Conservation (phyloP, 1,284 basidiomycete genomes). For the Ganoderma sp. region DNA sequence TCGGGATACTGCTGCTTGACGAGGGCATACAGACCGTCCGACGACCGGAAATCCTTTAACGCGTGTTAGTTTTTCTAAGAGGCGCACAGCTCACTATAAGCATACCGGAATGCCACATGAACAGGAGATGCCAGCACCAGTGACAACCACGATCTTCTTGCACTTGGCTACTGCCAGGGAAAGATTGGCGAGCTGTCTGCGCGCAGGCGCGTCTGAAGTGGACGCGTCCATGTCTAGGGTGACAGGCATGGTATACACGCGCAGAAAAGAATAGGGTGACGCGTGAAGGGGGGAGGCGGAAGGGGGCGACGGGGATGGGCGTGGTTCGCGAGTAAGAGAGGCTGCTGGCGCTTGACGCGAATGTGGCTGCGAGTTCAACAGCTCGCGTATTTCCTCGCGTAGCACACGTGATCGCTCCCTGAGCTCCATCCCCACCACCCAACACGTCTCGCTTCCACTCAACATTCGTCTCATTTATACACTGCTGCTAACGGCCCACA, state of each 20-base stretch:
- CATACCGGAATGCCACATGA: slow-evolving; percentile 91
- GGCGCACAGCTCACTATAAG: slow-evolving; percentile 24
- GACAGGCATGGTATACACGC: slow-evolving; percentile 54
- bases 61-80: slow-evolving; percentile 9
- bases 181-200: slow-evolving; percentile 67
- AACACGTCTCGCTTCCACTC: neutral
- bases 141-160: slow-evolving; percentile 86
- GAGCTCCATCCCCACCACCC: too few species aligned
- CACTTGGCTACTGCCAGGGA: slow-evolving; percentile 81
- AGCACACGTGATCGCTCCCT: slow-evolving; percentile 40
- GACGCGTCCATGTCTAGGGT: slow-evolving; percentile 59
- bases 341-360: slow-evolving; percentile 17
- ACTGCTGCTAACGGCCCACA: neutral
- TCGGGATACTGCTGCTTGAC: slow-evolving; percentile 87
- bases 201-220: slow-evolving; percentile 53
- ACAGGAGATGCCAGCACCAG: slow-evolving; percentile 92
- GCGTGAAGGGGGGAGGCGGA: slow-evolving; percentile 8
- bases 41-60: slow-evolving; percentile 85
- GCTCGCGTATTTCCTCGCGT: slow-evolving; percentile 43
- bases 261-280: slow-evolving; percentile 4
- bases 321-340: slow-evolving; percentile 7
- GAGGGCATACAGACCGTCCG: slow-evolving; percentile 86
- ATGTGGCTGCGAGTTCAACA: slow-evolving; percentile 24
- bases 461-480: neutral
- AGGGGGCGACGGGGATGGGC: neutral